Evolutionary conservation across 768 basidiomycete genomes (phyloP), one percentile per base, ranked within the genome.

Genomic region (Peribolospora kevripleyi): DNA sequence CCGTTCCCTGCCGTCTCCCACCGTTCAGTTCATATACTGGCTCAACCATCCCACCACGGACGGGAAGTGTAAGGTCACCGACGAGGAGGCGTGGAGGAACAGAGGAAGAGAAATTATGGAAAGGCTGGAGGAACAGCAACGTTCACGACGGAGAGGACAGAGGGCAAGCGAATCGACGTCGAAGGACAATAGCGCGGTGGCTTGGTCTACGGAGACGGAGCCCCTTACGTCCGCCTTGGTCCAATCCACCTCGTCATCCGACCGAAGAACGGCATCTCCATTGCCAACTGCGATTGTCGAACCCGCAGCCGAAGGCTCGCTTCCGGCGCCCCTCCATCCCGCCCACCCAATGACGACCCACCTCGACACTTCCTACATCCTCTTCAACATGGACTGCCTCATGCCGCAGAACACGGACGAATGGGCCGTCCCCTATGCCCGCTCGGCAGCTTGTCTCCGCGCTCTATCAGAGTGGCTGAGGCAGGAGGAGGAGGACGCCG

Each of bases 331-430:
- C 53, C 55, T 6, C 54, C 58, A 8, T 4, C 48, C 57, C 57
- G 25, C 51, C 42, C 37, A 58, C 57, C n/a, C 57, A 53, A 13
- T 59, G 8, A 59, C 51, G 2, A 52, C 53, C 46, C 38, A 54
- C 0, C 72, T 88, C 13, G 84, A 88, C 64, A 78, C 82, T 54
- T 80, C 84, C 61, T 73, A 80, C 62, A 74, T 75, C 42, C 77
- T 97, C 57, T 90, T 93, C 71, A 97, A 95, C 65, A 73, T 93
- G 57, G 90, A 97, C 60, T 88, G 84, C 69, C 74, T 46, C 48
- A 55, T 62, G 57, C 64, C 63, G 5, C 61, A 63, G 46, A 81
- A 87, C 67, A 95, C 93, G 2, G 86, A 84, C 8, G 93, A 98
- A 68, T 91, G 87, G 80, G 84, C 85, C 4, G 74, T 98, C 43